Base-by-base conservation (phyloP, 768 basidiomycete genomes). In the Gloeostereum incarnatum region DNA sequence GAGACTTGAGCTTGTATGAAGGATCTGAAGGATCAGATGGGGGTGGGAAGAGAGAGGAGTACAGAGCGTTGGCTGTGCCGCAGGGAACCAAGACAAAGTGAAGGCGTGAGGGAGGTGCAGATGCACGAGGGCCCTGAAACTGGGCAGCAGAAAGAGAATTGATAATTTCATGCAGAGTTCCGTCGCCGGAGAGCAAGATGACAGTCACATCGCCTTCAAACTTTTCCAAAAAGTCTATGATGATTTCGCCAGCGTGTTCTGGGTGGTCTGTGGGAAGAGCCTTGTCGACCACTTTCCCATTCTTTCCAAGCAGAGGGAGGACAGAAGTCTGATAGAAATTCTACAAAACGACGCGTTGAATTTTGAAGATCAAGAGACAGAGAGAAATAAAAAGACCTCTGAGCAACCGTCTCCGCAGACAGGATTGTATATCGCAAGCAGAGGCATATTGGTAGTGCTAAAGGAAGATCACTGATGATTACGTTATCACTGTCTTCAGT, bases 31-130 rank as follows among this genome's bases (percentile, higher is more conserved):
- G 41, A 36, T 43, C 49, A 11, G 30, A 25, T 14, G 42, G 32
- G 0, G 75, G 71, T 0, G 78, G 78, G 56, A 84, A 93, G 20
- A 91, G 59, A 5, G 86, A 79, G 5, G 75, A 68, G 57, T 83
- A 92, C 23, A 96, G 67, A 0, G 94, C 94, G 55, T 98, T 97
- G 30, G 91, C 92, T n/a, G 91, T 94, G 18, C 91, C 91, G 35
- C 73, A 73, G 3, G 91, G 89, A 31, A 86, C 61, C 35, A 63
- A 21, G 22, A 63, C 75, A 44, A 81, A 62, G 21, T 49, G 49
- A 38, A 79, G 45, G 31, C 48, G 50, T 24, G 47, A 48, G 18
- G 47, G 42, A 16, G 41, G 42, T 3, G 40, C 35, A 11, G 40
- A 45, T 4, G 46, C 35, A 34, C 46, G 47, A 13, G 42, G 45